Conservation (phyloP, 768 basidiomycete genomes). For the Jaapia argillacea region DNA sequence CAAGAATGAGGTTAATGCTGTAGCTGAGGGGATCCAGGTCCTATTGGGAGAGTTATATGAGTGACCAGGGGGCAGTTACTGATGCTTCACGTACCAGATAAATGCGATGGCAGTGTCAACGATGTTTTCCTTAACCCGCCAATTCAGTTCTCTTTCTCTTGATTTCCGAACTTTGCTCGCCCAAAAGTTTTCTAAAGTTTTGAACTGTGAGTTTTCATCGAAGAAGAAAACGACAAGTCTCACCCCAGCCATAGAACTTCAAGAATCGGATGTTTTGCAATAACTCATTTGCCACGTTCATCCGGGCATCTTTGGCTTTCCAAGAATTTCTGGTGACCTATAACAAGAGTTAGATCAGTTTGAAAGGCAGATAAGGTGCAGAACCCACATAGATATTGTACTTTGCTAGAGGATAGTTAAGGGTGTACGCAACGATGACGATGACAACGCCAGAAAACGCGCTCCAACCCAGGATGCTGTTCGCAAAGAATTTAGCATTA, state of each 20-base stretch:
- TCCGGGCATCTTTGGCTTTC: slow-evolving; percentile 58
- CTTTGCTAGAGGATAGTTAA: slow-evolving; percentile 62
- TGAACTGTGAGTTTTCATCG: not conserved
- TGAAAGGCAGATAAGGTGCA: not conserved
- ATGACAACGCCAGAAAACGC: slow-evolving; percentile 63
- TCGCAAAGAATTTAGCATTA: slow-evolving; percentile 4
- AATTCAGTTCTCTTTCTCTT: slow-evolving; percentile 53
- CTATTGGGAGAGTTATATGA: slow-evolving; percentile 21
- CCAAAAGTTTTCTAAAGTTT: slow-evolving; percentile 45
- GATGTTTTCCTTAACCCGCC: slow-evolving; percentile 57
- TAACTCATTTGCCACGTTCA: slow-evolving; percentile 67
- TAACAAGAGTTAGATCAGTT: slow-evolving; percentile 2
- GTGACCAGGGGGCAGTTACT: not conserved
- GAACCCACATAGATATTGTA: slow-evolving; percentile 49
- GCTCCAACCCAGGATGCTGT: slow-evolving; percentile 69
- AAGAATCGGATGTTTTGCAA: slow-evolving; percentile 66
- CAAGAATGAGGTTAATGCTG: slow-evolving; percentile 50
- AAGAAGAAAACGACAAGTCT: slow-evolving; percentile 6
- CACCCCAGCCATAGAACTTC: slow-evolving; percentile 74
- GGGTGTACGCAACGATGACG: slow-evolving; percentile 44
- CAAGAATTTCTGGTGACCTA: slow-evolving; percentile 48
- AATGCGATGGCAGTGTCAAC: slow-evolving; percentile 54
- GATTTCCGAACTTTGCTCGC: slow-evolving; percentile 38
- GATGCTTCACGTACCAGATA: slow-evolving; percentile 39
- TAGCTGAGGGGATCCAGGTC: slow-evolving; percentile 68